Evolutionary conservation across 2,329 filamentous ascomycete genomes (phyloP).

Genomic region (Seiridium unicorne): DNA sequence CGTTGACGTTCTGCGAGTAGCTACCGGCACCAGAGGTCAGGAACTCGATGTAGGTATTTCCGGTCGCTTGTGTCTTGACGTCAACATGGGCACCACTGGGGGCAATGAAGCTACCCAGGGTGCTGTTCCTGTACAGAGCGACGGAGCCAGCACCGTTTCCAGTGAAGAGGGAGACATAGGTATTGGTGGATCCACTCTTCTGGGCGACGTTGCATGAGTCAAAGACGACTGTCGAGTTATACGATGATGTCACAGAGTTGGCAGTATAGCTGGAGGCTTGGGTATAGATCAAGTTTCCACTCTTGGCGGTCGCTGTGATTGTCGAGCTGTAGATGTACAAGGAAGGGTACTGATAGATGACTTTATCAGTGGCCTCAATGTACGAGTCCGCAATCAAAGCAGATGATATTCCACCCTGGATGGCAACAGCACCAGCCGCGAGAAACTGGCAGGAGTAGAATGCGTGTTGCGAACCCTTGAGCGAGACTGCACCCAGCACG

Average conservation of each 20-base stretch:
- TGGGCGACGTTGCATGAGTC: conserved; percentile 36
- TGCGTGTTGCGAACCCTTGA: conserved; percentile 36
- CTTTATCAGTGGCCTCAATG: conserved; percentile 40
- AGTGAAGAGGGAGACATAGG: conserved; percentile 38
- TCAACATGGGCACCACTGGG: conserved; percentile 30
- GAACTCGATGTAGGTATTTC: conserved; percentile 40
- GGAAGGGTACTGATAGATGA: conserved; percentile 37
- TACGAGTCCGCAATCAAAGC: conserved; percentile 42
- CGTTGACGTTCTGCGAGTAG: conserved; percentile 32
- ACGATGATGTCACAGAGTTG: conserved; percentile 14
- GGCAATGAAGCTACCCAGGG: conserved; percentile 35
- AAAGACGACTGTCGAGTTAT: conserved; percentile 39
- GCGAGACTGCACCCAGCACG: conserved; percentile 25
- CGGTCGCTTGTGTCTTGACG: conserved; percentile 26
- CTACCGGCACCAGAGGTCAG: conserved; percentile 36
- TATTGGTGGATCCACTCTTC: conserved; percentile 30
- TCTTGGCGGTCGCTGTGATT: conserved; percentile 34
- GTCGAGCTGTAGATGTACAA: conserved; percentile 42
- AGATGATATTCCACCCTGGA: conserved; percentile 27
- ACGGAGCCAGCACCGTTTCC: conserved; percentile 37
- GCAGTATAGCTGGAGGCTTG: conserved; percentile 34
- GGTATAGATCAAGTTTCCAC: conserved; percentile 35
- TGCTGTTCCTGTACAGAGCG: conserved; percentile 38
- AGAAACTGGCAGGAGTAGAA: conserved; percentile 44
- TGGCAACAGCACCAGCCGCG: conserved; percentile 28